Base-by-base conservation (phyloP, 2,329 filamentous ascomycete species). In the Stagonosporopsis rhizophila region DNA sequence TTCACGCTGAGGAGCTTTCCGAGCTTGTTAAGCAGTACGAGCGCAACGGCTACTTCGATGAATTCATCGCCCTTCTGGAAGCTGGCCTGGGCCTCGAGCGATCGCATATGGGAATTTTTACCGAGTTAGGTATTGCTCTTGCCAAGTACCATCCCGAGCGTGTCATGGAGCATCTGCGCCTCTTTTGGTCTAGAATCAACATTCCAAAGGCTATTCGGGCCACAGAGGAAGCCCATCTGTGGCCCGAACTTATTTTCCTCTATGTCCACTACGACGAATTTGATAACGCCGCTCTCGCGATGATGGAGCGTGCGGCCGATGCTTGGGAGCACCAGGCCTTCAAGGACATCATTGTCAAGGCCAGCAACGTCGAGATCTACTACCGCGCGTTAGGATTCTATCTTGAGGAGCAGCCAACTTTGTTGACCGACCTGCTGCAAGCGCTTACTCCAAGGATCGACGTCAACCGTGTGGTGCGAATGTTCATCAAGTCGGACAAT, bases 311-410 rank as follows among this genome's bases (percentile, higher is more conserved):
- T 67, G 91, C 95, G 12, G 89, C 96, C 65, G 96, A 98, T 82
- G 93, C 95, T 1, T 99, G 95, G 95, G 96, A 99, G 77, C 95
- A 99, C 80, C 92, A 97, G 76, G 95, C 96, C 44, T 99, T 99
- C 88, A 99, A 99, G 84, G 96, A 99, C 75, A 98, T 96, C 47
- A 85, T 96, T 54, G 88, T 96, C 80, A 99, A 99, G 85, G 94
- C 97, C 64, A 91, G 93, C 71, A 99, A 99, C 80, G 81, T 99
- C 72, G 96, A 99, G 79, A 99, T 99, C 70, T 99, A 98, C 83
- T 99, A 99, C 84, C 91, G 94, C 50, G 92, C 91, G 25, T 85
- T 98, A 73, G 96, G 94, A 81, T 97, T 97, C 80, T 98, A 98
- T 78, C 87, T 99, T 37, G 92, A 98, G 80, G 92, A 99, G 79